Evolutionary conservation across 2,329 filamentous ascomycete genomes (phyloP).

Genomic region (Hypoxylon sp.): DNA sequence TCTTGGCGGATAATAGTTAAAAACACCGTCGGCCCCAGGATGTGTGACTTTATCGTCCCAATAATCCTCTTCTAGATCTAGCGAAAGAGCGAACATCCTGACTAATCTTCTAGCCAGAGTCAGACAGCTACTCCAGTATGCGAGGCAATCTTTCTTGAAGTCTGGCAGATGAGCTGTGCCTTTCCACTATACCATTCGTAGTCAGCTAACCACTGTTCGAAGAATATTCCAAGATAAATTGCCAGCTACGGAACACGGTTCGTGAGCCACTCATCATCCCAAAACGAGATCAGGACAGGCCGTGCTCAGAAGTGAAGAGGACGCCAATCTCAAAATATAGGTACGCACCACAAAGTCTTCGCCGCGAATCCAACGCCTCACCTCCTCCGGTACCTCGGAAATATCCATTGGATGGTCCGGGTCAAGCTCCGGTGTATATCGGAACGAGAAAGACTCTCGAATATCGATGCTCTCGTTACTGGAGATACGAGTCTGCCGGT

Average conservation of each 20-base stretch:
- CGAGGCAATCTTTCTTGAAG: slow-evolving; percentile 64
- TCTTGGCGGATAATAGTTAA: slow-evolving; percentile 61
- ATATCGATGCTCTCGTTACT: slow-evolving; percentile 65
- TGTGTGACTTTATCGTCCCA: slow-evolving; percentile 69
- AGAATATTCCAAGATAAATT: slow-evolving; percentile 8
- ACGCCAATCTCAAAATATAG: not conserved
- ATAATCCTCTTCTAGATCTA: slow-evolving; percentile 67
- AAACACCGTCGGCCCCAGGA: slow-evolving; percentile 62
- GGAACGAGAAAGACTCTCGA: slow-evolving; percentile 67
- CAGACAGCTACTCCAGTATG: slow-evolving; percentile 66
- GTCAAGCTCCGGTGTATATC: slow-evolving; percentile 68
- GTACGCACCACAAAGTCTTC: slow-evolving; percentile 62
- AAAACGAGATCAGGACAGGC: not conserved
- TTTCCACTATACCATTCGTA: slow-evolving; percentile 58
- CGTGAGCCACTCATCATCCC: not conserved
- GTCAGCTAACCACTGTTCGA: slow-evolving; percentile 12
- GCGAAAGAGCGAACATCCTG: slow-evolving; percentile 67
- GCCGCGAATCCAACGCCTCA: slow-evolving; percentile 59
- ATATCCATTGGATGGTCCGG: slow-evolving; percentile 60
- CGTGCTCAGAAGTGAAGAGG: not conserved
- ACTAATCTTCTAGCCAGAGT: slow-evolving; percentile 66
- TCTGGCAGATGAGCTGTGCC: slow-evolving; percentile 63
- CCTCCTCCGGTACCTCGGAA: slow-evolving; percentile 60
- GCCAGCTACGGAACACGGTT: not conserved
- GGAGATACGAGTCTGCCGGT: slow-evolving; percentile 63